Conservation (phyloP, 1,284 basidiomycete genomes). For the Takashimella tepidaria region DNA sequence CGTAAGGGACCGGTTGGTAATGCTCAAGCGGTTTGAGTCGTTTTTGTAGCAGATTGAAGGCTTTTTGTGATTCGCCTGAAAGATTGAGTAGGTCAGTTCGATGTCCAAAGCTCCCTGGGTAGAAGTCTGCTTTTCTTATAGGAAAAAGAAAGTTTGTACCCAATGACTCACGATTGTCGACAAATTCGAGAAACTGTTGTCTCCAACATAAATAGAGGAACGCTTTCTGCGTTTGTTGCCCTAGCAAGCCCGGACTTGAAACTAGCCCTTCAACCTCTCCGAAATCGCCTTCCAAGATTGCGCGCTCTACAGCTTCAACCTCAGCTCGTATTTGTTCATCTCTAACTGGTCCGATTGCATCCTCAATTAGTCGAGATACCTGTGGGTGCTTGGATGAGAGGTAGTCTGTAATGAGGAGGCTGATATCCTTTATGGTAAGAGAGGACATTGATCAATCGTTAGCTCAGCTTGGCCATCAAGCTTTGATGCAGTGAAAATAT, state of each 20-base stretch:
- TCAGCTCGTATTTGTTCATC: slow-evolving; percentile 25
- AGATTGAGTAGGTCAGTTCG: slow-evolving; percentile 18
- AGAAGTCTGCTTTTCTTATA: neutral
- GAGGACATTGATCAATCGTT: too few relatives aligned
- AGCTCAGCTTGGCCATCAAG: too few relatives aligned
- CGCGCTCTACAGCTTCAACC: slow-evolving; percentile 47
- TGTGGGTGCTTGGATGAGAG: slow-evolving; percentile 45
- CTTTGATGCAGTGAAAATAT: too few relatives aligned
- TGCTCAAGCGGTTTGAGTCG: slow-evolving; percentile 52
- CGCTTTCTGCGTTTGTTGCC: slow-evolving; percentile 48
- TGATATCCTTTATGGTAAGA: slow-evolving; percentile 33
- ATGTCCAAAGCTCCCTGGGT: neutral
- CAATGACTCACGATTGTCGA: slow-evolving; percentile 51
- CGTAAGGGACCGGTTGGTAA: slow-evolving; percentile 51
- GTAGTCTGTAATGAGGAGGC: slow-evolving; percentile 48
- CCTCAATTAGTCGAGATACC: slow-evolving; percentile 44
- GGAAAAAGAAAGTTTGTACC: neutral
- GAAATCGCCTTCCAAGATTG: slow-evolving; percentile 38
- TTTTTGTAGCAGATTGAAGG: slow-evolving; percentile 52
- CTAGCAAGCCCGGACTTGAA: slow-evolving; percentile 18
- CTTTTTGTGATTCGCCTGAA: slow-evolving; percentile 46
- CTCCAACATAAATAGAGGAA: slow-evolving; percentile 48
- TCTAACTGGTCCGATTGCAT: slow-evolving; percentile 44
- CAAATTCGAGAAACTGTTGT: slow-evolving; percentile 49
- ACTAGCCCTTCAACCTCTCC: neutral